These are phyloP conservation scores for Aplosporella prunicola DNA, from an alignment of 2,329 filamentous ascomycete genomes.

Conservation along the genomic window DNA sequence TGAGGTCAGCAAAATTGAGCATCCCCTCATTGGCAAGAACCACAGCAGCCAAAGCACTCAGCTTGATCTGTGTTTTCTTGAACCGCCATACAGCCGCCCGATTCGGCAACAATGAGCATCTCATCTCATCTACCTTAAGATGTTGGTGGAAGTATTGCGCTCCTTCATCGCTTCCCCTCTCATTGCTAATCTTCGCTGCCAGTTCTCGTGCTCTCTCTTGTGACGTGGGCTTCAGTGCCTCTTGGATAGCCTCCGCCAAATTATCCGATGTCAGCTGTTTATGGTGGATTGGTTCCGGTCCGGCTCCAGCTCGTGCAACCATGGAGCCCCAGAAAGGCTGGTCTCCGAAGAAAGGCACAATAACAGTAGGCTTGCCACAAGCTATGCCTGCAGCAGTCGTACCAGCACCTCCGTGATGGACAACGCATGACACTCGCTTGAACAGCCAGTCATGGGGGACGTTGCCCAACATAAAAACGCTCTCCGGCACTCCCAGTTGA, in stretches of 20 bases:
- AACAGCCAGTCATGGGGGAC: conserved; percentile 87
- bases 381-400: conserved; percentile 83
- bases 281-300: conserved; percentile 30
- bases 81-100: conserved; percentile 30
- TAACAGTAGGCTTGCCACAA: conserved; percentile 67
- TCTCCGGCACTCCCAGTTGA: conserved; percentile 52
- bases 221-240: conserved; percentile 28
- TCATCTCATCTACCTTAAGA: conserved; percentile 28
- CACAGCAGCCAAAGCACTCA: conserved; percentile 30
- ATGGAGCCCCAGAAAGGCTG: conserved; percentile 35
- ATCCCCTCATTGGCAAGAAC: conserved; percentile 28
- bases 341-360: conserved; percentile 65
- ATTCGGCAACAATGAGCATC: conserved; percentile 24
- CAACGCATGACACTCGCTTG: conserved; percentile 67
- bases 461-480: conserved; percentile 76
- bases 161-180: conserved; percentile 27
- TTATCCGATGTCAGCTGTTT: conserved; percentile 32
- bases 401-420: conserved; percentile 81
- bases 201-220: conserved; percentile 28
- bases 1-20: conserved; percentile 27
- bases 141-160: conserved; percentile 31
- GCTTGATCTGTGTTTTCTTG: conserved; percentile 26
- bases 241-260: conserved; percentile 28
- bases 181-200: conserved; percentile 27
- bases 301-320: conserved; percentile 32